A percentile compares a stretch with the other conserved stretches of the same genome.
Evolutionary conservation across 2,329 filamentous ascomycete genomes (phyloP).

Genomic region (Cladosporium cucumerinum): DNA sequence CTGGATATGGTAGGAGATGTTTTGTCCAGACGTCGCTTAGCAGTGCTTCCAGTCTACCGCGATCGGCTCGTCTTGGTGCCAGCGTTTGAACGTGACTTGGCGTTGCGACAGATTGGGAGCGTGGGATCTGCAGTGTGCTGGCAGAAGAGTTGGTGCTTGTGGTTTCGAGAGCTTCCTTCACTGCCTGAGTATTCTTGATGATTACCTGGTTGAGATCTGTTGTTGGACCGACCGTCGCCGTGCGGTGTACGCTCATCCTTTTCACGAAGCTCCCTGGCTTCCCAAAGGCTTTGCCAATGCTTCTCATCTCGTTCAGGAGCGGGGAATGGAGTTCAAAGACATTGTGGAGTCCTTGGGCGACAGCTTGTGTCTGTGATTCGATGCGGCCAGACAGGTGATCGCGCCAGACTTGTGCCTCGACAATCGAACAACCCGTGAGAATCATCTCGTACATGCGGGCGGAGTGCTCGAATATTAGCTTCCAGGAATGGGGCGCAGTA

Average conservation of each 20-base stretch:
- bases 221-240: constrained; percentile 69
- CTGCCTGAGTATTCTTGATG: constrained; percentile 76
- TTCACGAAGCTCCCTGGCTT: constrained; percentile 64
- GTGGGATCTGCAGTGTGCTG: constrained; percentile 58
- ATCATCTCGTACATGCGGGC: constrained; percentile 79
- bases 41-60: constrained; percentile 70
- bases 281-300: constrained; percentile 71
- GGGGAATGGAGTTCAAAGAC: constrained; percentile 57
- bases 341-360: constrained; percentile 47
- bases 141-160: constrained; percentile 38
- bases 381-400: constrained; percentile 58
- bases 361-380: constrained; percentile 49
- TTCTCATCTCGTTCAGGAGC: constrained; percentile 67
- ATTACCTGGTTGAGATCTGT: constrained; percentile 71
- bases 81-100: constrained; percentile 67
- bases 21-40: constrained; percentile 81
- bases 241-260: constrained; percentile 73
- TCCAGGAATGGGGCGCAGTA: constrained; percentile 86
- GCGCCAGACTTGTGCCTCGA: constrained; percentile 79
- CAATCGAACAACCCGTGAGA: constrained; percentile 77
- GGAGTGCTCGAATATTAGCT: constrained; percentile 75
- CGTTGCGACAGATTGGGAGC: constrained; percentile 77
- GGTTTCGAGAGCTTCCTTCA: constrained; percentile 52
- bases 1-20: constrained; percentile 75
- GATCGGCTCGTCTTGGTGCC: constrained; percentile 69